A percentile compares a stretch with the other conserved stretches of the same genome.
Evolutionary conservation across 2,329 filamentous ascomycete species (phyloP).

Genomic region (Claviceps lovelessii): DNA sequence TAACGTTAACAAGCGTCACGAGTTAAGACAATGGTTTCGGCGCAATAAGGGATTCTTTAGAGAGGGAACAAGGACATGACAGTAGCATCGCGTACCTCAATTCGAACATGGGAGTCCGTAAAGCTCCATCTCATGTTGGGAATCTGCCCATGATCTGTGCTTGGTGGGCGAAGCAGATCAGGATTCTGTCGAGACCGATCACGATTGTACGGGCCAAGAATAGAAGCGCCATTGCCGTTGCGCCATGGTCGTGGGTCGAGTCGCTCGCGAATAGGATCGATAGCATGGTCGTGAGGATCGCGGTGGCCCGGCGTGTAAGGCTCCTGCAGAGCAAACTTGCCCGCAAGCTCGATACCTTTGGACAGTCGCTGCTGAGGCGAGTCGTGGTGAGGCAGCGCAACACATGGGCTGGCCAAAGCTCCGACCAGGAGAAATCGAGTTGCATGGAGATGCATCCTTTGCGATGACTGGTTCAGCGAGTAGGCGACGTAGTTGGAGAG

Average conservation of each 20-base stretch:
- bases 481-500: background rate
- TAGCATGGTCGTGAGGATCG: constrained; percentile 47
- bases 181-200: constrained; percentile 56
- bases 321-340: constrained; percentile 22
- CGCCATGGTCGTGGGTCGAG: constrained; percentile 52
- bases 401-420: constrained; percentile 9
- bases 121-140: constrained; percentile 62
- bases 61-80: background rate
- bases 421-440: constrained; percentile 15
- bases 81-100: constrained; percentile 32
- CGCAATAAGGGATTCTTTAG: no score
- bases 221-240: constrained; percentile 48
- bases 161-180: constrained; percentile 56
- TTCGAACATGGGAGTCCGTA: constrained; percentile 47
- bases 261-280: constrained; percentile 44
- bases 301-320: constrained; percentile 46
- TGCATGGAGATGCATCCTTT: constrained; percentile 15
- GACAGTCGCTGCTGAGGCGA: constrained; percentile 41
- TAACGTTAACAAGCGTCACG: constrained; percentile 2
- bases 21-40: no score
- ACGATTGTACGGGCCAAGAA: constrained; percentile 56
- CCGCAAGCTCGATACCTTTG: constrained; percentile 32
- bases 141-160: constrained; percentile 57
- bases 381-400: constrained; percentile 25
- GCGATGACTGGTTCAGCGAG: background rate